Base-by-base conservation (phyloP, 1,284 basidiomycete species). In the Mycena citricolor region DNA sequence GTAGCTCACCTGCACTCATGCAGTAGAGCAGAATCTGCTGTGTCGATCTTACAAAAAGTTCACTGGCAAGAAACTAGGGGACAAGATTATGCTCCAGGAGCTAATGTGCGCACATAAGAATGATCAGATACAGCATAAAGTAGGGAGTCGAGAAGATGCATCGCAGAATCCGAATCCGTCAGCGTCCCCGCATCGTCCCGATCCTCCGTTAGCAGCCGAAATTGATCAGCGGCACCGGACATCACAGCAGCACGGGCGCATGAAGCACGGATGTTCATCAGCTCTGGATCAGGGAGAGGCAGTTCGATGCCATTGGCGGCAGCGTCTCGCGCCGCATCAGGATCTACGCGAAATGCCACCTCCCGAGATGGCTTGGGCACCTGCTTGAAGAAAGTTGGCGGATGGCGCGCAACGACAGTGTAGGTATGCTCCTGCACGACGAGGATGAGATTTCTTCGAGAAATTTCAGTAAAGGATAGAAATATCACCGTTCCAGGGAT, bases 211-310 rank as follows among this genome's bases (percentile, higher is more conserved):
- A 49, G 37, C 19, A 34, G 19, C 19, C 23, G n/a, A 4, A 39
- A 14, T 16, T 44, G 41, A 16, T 49, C 47, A 20, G 37, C 37
- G 14, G 43, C 38, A 21, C 47, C 43, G 8, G 47, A 49, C 47
- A 49, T 33, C n/a, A 31, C 29, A 24, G 42, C 42, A 7, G 36
- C 43, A 30, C 47, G 47, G 19, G 47, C 47, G 20, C 35, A 45
- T 6, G 39, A 31, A 24, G 44, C 44, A 19, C 39, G 44, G 7
- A 50, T 37, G 4, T 43, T 39, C 19, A 50, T 33, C 8, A 50
- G 32, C 20, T 47, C 32, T 8, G 44, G 32, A 40, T 41, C 32
- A 2, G 44, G 43, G 16, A 45, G 34, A 1, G 31, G 23, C 17
- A 33, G 25, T 6, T 23, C n/a, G 28, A 35, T 17, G 7, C 14